These are phyloP conservation scores for Rhypophila decipiens DNA, from an alignment of 495 filamentous ascomycete genomes.

Conservation along the genomic window DNA sequence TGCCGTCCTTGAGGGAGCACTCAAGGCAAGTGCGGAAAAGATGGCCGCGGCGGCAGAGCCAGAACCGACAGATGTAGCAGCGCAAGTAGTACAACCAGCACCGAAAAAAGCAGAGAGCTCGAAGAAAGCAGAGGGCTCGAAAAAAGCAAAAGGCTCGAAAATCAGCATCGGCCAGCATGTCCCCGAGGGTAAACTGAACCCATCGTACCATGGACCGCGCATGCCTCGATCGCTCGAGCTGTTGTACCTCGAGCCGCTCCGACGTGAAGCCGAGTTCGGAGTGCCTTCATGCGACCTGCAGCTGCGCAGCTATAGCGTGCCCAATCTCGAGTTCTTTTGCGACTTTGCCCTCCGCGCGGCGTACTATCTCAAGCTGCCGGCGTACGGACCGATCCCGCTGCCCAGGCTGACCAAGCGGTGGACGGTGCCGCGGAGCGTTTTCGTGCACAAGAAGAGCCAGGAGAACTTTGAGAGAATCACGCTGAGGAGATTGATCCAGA, in stretches of 20 bases:
- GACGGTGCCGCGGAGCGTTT: conserved; percentile 86
- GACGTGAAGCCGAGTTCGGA: conserved; percentile 63
- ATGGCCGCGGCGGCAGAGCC: not conserved
- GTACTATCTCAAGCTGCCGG: conserved; percentile 85
- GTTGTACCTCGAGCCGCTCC: conserved; percentile 77
- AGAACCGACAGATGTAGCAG: not conserved
- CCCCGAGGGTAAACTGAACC: no score
- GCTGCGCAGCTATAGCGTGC: conserved; percentile 82
- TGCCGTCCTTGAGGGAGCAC: not conserved
- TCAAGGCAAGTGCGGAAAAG: not conserved
- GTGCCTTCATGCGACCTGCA: conserved; percentile 86
- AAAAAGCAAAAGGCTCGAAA: not conserved
- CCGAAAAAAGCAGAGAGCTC: not conserved
- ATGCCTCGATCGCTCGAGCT: conserved; percentile 52
- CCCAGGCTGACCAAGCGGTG: conserved; percentile 81
- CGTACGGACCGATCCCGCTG: conserved; percentile 81
- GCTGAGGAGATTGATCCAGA: conserved; percentile 78
- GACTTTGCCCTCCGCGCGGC: conserved; percentile 94
- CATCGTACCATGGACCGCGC: conserved; percentile 14
- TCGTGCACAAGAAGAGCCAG: conserved; percentile 94
- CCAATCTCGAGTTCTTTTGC: conserved; percentile 88
- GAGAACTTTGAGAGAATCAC: conserved; percentile 97
- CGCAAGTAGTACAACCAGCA: not conserved
- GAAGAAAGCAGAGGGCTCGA: not conserved
- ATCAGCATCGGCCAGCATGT: not conserved